Percentiles rank a stretch among this genome's conserved stretches.
Conservation (phyloP, 768 basidiomycete species). For the Tricholoma matsutake region DNA sequence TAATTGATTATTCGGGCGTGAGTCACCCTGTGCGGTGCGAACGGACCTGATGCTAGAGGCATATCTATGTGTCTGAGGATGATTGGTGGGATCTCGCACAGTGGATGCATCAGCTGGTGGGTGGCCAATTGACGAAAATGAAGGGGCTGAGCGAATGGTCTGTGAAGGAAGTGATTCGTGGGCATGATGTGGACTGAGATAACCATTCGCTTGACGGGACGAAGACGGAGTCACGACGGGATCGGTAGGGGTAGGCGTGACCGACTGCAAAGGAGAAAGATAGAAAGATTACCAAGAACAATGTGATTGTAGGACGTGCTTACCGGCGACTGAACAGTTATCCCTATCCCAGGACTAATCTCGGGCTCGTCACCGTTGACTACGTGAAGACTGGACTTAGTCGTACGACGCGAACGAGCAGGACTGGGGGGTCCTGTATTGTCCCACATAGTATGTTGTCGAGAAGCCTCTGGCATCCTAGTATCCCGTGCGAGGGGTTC, state of each 20-base stretch:
- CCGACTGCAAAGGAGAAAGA: constrained; percentile 11
- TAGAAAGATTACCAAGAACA: background rate
- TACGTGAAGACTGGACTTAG: background rate
- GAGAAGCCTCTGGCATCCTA: background rate
- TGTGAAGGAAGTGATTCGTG: constrained; percentile 1
- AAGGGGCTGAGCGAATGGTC: constrained; percentile 6
- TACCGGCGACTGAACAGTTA: constrained; percentile 20
- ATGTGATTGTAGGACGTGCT: background rate
- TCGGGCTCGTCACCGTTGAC: constrained; percentile 5
- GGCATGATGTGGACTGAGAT: constrained; percentile 11
- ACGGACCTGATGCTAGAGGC: background rate
- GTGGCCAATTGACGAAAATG: background rate
- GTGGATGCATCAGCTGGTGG: background rate
- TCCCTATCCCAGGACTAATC: constrained; percentile 12
- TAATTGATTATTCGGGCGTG: background rate
- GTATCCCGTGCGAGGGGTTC: constrained; percentile 11
- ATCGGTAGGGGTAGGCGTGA: constrained; percentile 12
- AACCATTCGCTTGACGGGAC: constrained; percentile 5
- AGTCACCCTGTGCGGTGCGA: background rate
- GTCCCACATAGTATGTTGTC: background rate
- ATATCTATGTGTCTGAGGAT: background rate
- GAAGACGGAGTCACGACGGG: constrained; percentile 5
- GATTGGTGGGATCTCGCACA: background rate
- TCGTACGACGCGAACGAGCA: background rate
- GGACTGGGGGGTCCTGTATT: background rate